Conservation (phyloP, 2,329 filamentous ascomycete species). For the Verticillium dahliae region DNA sequence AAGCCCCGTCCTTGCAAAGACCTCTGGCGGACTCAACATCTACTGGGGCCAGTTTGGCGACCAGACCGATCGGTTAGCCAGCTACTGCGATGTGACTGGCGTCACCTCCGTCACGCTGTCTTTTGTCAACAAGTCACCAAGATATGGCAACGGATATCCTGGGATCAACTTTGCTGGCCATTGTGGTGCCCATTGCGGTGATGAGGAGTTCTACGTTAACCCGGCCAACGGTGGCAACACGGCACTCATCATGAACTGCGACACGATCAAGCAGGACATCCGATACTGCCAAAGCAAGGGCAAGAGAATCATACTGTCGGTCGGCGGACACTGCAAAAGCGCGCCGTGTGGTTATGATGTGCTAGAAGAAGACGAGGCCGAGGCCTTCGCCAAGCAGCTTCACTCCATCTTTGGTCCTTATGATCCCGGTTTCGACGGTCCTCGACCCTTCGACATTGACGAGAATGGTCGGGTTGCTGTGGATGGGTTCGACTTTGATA, state of each 20-base stretch:
- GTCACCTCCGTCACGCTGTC: slow-evolving; percentile 29
- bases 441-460: slow-evolving; percentile 30
- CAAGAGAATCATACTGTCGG: slow-evolving; percentile 35
- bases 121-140: slow-evolving; percentile 31
- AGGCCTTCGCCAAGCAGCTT: slow-evolving; percentile 29
- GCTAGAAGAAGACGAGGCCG: slow-evolving; percentile 21
- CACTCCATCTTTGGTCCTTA: slow-evolving; percentile 31
- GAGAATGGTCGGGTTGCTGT: slow-evolving; percentile 19
- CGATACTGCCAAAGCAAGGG: slow-evolving; percentile 31
- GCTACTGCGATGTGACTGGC: slow-evolving; percentile 26
- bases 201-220: slow-evolving; percentile 14
- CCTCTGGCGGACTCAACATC: slow-evolving; percentile 27
- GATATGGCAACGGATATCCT: slow-evolving; percentile 27
- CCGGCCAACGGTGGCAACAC: slow-evolving; percentile 14
- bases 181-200: slow-evolving; percentile 18
- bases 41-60: slow-evolving; percentile 32
- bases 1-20: slow-evolving; percentile 8
- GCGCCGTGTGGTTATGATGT: slow-evolving; percentile 25
- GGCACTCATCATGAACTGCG: slow-evolving; percentile 26
- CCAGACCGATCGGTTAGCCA: slow-evolving; percentile 19
- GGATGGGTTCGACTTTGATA: slow-evolving; percentile 37
- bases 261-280: slow-evolving; percentile 29
- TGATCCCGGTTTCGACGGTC: slow-evolving; percentile 19
- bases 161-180: slow-evolving; percentile 32
- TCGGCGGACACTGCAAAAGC: slow-evolving; percentile 25